Evolutionary conservation across 164 flowering plant species (phyloP).

Genomic region (Litsea cubeba): DNA sequence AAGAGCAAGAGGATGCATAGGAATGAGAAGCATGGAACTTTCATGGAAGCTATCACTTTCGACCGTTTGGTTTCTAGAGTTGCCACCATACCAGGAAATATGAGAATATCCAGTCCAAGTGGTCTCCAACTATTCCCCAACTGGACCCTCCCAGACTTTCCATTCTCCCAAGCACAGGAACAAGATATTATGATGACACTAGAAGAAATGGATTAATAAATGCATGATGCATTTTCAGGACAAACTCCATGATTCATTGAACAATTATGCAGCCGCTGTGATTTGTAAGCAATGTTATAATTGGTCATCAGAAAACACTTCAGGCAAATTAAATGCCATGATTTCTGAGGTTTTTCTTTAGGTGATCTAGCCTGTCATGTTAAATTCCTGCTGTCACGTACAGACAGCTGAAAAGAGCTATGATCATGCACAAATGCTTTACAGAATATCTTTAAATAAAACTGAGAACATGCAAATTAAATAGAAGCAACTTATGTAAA

Average conservation of each 20-base stretch:
- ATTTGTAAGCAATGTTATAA: background rate
- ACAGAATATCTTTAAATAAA: too few relatives aligned
- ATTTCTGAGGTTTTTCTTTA: background rate
- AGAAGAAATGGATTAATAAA: background rate
- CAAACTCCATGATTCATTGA: background rate
- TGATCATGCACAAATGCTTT: background rate
- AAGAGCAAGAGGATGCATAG: too few relatives aligned
- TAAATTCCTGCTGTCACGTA: background rate
- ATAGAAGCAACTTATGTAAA: too few relatives aligned
- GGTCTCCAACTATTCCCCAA: too few relatives aligned
- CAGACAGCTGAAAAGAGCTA: too few relatives aligned
- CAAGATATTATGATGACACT: background rate
- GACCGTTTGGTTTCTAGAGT: too few relatives aligned
- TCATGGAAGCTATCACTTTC: too few relatives aligned
- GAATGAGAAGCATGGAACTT: too few relatives aligned
- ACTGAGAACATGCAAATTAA: background rate
- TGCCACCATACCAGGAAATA: too few relatives aligned
- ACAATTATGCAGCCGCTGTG: background rate
- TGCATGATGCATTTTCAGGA: background rate
- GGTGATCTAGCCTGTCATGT: background rate
- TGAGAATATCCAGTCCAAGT: too few relatives aligned
- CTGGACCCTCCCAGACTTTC: background rate
- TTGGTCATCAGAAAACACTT: too few relatives aligned
- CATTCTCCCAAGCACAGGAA: background rate
- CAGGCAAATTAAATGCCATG: background rate